Evolutionary conservation across 139 green algal genomes (phyloP).

Genomic region (Eudorina sp.): DNA sequence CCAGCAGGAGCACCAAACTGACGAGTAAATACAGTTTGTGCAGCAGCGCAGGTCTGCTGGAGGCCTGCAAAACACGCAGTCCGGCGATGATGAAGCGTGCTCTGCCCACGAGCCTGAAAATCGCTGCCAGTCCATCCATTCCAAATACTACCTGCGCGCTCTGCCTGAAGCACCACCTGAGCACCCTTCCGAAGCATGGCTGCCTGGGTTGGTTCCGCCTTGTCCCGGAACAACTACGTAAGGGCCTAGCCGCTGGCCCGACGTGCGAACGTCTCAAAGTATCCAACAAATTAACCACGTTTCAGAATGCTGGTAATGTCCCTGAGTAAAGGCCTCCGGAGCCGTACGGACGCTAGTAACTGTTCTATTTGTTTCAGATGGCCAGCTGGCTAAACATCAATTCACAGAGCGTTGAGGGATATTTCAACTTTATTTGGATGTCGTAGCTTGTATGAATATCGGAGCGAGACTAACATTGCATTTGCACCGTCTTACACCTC

Average conservation of each 20-base stretch:
- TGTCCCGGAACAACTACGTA: background rate
- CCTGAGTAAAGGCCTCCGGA: too few relatives aligned
- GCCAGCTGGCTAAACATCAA: too few relatives aligned
- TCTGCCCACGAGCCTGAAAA: background rate
- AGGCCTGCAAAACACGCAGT: constrained; percentile 28
- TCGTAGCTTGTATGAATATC: too few relatives aligned
- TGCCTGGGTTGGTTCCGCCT: background rate
- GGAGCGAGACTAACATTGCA: too few relatives aligned
- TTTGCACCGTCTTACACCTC: too few relatives aligned
- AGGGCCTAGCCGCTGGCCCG: constrained; percentile 4
- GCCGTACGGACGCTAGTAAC: too few relatives aligned
- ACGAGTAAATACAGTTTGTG: constrained; percentile 21
- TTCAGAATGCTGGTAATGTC: too few relatives aligned
- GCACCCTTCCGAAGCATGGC: constrained; percentile 43
- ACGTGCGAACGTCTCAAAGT: too few relatives aligned
- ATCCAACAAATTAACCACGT: too few relatives aligned
- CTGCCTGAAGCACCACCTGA: constrained; percentile 12
- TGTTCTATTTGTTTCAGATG: too few relatives aligned
- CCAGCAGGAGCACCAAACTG: constrained; percentile 36
- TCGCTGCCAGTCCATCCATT: background rate
- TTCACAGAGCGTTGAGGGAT: too few relatives aligned
- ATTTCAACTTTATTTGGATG: too few relatives aligned
- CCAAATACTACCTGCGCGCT: constrained; percentile 30
- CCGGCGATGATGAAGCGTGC: constrained; percentile 22
- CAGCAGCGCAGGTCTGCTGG: constrained; percentile 29